Percentiles rank a stretch among this genome's conserved stretches.
Evolutionary conservation across 177 flowering plant genomes (phyloP).

Genomic region (Telopea speciosissima): DNA sequence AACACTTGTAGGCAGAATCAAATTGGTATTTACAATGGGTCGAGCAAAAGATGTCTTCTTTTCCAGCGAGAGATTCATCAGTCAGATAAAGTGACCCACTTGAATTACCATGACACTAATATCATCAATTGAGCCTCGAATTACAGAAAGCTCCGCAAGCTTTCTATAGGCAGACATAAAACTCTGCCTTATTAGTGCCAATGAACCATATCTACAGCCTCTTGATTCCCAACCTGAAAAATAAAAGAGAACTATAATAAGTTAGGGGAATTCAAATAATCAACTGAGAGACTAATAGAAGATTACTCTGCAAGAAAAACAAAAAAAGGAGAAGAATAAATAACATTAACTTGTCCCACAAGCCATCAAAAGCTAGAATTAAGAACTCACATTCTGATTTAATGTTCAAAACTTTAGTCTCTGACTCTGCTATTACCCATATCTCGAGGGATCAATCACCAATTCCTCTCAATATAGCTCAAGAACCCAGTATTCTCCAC

Average conservation of each 20-base stretch:
- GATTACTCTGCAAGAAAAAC: neutral
- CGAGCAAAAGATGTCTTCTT: neutral
- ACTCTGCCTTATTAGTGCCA: too few species aligned
- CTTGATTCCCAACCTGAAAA: conserved; percentile 52
- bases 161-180: too few species aligned
- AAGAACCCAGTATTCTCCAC: conserved; percentile 67
- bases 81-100: conserved; percentile 25
- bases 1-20: neutral
- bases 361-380: conserved; percentile 67
- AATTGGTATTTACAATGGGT: neutral
- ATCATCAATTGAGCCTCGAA: too few species aligned
- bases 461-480: conserved; percentile 63
- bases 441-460: conserved; percentile 53
- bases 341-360: conserved; percentile 60
- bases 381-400: conserved; percentile 43
- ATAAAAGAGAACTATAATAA: neutral
- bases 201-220: too few species aligned
- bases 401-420: conserved; percentile 36
- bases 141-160: too few species aligned
- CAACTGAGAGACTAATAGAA: neutral
- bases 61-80: neutral
- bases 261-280: neutral
- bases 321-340: neutral
- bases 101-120: too few species aligned
- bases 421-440: conserved; percentile 65